These are phyloP conservation scores for Trichomonas vaginalis DNA, from an alignment of 208 protist genomes.

Conservation along the genomic window DNA sequence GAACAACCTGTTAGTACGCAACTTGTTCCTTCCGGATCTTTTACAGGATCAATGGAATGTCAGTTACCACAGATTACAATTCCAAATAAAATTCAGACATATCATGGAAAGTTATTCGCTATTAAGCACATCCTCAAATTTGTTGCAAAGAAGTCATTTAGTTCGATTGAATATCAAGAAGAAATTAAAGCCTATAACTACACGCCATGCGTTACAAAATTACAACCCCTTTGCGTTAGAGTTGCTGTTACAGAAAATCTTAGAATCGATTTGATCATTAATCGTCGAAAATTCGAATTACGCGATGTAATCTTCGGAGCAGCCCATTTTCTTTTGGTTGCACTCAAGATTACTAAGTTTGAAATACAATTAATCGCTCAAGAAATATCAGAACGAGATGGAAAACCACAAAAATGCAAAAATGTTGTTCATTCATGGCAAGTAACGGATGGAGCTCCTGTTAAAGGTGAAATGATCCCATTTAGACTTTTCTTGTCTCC, in stretches of 20 bases:
- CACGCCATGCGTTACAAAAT: background rate
- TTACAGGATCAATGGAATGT: background rate
- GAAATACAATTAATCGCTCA: background rate
- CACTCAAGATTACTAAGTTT: background rate
- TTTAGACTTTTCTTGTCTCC: background rate
- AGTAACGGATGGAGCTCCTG: background rate
- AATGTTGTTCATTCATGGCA: background rate
- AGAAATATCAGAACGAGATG: background rate
- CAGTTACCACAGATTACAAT: background rate
- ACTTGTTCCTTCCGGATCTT: background rate
- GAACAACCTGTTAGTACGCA: too few species aligned
- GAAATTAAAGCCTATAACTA: background rate
- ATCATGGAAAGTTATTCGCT: background rate
- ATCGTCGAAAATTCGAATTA: background rate
- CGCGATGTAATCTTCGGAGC: background rate
- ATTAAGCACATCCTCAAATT: background rate
- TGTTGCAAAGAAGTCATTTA: background rate
- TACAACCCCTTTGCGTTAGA: background rate
- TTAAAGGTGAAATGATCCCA: slow-evolving; percentile 11
- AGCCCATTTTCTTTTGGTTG: background rate
- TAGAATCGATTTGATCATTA: background rate
- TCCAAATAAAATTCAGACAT: background rate
- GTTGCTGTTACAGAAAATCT: background rate
- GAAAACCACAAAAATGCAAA: background rate
- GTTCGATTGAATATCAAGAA: background rate